Evolutionary conservation across 139 green algal species (phyloP), one percentile per base, ranked within the genome.

Genomic region (Coelastrella sp.): DNA sequence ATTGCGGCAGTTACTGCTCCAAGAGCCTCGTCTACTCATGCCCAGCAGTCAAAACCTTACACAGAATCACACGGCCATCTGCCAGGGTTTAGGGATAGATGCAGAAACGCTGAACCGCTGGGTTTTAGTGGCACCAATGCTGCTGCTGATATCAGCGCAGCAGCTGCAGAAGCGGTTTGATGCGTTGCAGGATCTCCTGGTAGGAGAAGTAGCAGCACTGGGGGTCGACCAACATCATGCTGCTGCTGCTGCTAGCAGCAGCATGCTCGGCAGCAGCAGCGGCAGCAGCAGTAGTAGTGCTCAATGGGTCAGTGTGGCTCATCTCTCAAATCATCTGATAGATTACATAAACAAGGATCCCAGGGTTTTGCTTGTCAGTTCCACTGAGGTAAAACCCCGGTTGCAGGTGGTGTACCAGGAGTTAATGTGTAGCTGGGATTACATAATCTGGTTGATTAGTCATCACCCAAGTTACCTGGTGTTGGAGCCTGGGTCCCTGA

Each of bases 401-500:
- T 30, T 72, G 25, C 2, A 8, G 32, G 8, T 27, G 32, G 50
- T 83, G 6, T 25, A 53, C 8, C 21, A 83, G n/a, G 75, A 69
- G 37, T 37, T 83, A 2, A 30, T 32, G 34, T 72, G 57, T 19
- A 27, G n/a, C 25, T 38, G n/a, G 76, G 9, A 57, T 11, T 4
- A 40, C n/a, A 4, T 73, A 4, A 4, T 59, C 23, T 83, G 76
- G 76, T 37, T 83, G 76, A 37, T 73, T 37, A 30, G 53, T 37
- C 38, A 59, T 7, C 78, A 84, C 27, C 78, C 78, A 5, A 74
- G 51, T 23, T 84, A 84, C 62, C 78, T 84, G 41, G 78, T 51
- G 4, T 9, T 41, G 19, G 78, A 76, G 37, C 62, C 62, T 25
- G 78, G 78, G 4, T 45, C n/a, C 7, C 25, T 76, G 3, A 50